phyloP scores from a whole-genome alignment of 2,329 filamentous ascomycete species.

The Trichothecium sympodiale region DNA sequence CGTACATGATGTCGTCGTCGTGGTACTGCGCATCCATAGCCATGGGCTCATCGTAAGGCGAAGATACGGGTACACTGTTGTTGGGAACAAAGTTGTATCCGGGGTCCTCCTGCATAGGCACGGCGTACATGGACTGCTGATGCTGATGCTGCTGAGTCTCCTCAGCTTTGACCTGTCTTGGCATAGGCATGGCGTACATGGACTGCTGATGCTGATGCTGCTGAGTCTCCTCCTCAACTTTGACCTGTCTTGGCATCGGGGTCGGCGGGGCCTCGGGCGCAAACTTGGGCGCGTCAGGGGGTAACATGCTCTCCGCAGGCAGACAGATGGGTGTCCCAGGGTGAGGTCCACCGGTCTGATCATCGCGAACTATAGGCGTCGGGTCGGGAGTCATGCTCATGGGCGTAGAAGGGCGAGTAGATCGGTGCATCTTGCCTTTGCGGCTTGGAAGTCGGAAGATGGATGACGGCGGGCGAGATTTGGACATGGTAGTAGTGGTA shows the following conservation, averaged over 20 bases:
- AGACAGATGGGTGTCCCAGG: conserved; percentile 29
- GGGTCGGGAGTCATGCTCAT: conserved; percentile 10
- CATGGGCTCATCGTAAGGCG: conserved; percentile 5
- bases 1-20: conserved; percentile 2
- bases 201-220: conserved; percentile 8
- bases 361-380: conserved; percentile 20
- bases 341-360: conserved; percentile 22
- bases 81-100: conserved; percentile 3
- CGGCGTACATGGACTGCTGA: conserved; percentile 2
- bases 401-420: conserved; percentile 24
- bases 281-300: conserved; percentile 27
- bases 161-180: conserved; percentile 22
- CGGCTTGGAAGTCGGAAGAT: conserved; percentile 20
- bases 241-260: conserved; percentile 18
- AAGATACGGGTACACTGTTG: conserved; percentile 1
- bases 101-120: conserved; percentile 3
- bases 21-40: background rate
- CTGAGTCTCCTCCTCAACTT: conserved; percentile 19
- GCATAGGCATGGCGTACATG: conserved; percentile 5
- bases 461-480: conserved; percentile 14
- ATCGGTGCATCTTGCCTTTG: conserved; percentile 24
- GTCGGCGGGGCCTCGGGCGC: conserved; percentile 19
- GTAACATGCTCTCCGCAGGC: conserved; percentile 24
- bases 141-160: conserved; percentile 13
- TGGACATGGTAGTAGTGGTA: conserved; percentile 15